Base-by-base conservation (phyloP, 2,329 filamentous ascomycete species). In the Pseudogymnoascus sp. region DNA sequence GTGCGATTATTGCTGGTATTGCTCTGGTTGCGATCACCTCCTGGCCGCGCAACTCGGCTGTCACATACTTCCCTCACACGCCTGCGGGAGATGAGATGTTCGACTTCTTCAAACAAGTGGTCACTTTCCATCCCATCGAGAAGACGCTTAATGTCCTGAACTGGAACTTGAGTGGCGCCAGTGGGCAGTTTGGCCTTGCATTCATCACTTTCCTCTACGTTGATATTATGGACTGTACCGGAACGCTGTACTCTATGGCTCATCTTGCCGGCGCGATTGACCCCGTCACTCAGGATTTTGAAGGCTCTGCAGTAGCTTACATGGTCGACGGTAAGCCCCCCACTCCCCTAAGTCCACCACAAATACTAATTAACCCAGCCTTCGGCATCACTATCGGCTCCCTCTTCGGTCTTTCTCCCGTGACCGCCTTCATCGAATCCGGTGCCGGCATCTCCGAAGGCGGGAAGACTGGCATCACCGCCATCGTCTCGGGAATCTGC, bases 121-220 rank as follows among this genome's bases (percentile, higher is more conserved):
- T 93, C 44, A 86, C 87, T 24, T 95, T 96, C 79, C 90, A 93
- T 72, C 82, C 85, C 5, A 96, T 96, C 72, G 73, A 81, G 65
- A 81, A 83, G 59, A 86, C 84, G 4, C 80, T 96, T 13, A 82
- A 80, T 35, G 90, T 87, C 1, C 89, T 91, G 72, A 78, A 91
- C 64, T 96, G 90, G 87, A 78, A 89, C 68, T 79, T 96, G 24
- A 77, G 81, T 7, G 70, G 69, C 6, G 79, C 79, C 4, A 86
- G 88, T 10, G 85, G 85, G 3, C 87, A 95, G 71, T 96, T 96
- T 71, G 89, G 88, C 29, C 80, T 95, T 60, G 91, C 91, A 0
- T 85, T 96, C 67, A 87, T 96, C 74, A 96, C 91, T 2, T 96
- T 96, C 77, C 81, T 96, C 21, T 96, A 96, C 71, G 91, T 96